These are phyloP conservation scores for Penicillium freii DNA, from an alignment of 2,329 filamentous ascomycete species.

Conservation along the genomic window DNA sequence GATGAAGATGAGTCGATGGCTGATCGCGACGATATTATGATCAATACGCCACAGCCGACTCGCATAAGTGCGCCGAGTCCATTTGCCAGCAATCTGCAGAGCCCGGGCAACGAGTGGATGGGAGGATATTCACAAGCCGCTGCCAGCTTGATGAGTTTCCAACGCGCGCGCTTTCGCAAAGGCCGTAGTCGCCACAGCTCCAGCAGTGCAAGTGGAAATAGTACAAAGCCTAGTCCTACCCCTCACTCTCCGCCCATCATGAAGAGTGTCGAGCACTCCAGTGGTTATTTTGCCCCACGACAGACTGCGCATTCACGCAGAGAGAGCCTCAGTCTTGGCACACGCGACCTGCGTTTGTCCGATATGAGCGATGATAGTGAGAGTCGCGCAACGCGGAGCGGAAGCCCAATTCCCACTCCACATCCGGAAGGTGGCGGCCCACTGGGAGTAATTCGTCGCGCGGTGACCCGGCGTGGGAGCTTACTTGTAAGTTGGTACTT, in stretches of 20 bases:
- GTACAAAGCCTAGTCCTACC: slow-evolving; percentile 65
- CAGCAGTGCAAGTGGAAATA: slow-evolving; percentile 68
- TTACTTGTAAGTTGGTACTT: slow-evolving; percentile 63
- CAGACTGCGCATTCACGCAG: slow-evolving; percentile 60
- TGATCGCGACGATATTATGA: slow-evolving; percentile 72
- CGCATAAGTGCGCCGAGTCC: slow-evolving; percentile 52
- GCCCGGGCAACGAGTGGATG: slow-evolving; percentile 62
- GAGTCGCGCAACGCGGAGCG: slow-evolving; percentile 35
- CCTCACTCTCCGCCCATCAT: slow-evolving; percentile 74
- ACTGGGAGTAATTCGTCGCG: slow-evolving; percentile 74
- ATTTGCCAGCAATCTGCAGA: slow-evolving; percentile 49
- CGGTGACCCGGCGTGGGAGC: slow-evolving; percentile 84
- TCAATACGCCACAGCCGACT: slow-evolving; percentile 70
- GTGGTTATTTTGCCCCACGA: slow-evolving; percentile 55
- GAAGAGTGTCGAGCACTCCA: slow-evolving; percentile 54
- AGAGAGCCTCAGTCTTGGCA: slow-evolving; percentile 87
- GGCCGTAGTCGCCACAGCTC: slow-evolving; percentile 64
- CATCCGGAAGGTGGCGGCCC: slow-evolving; percentile 53
- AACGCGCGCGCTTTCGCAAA: slow-evolving; percentile 58
- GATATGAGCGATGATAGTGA: slow-evolving; percentile 79
- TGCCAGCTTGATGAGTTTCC: slow-evolving; percentile 77
- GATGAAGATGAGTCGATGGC: slow-evolving; percentile 61
- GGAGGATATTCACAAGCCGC: slow-evolving; percentile 65
- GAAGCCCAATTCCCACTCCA: slow-evolving; percentile 35
- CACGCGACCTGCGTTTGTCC: slow-evolving; percentile 80